Conservation (phyloP, 345 rosid genomes). For the Ailanthus altissimus region DNA sequence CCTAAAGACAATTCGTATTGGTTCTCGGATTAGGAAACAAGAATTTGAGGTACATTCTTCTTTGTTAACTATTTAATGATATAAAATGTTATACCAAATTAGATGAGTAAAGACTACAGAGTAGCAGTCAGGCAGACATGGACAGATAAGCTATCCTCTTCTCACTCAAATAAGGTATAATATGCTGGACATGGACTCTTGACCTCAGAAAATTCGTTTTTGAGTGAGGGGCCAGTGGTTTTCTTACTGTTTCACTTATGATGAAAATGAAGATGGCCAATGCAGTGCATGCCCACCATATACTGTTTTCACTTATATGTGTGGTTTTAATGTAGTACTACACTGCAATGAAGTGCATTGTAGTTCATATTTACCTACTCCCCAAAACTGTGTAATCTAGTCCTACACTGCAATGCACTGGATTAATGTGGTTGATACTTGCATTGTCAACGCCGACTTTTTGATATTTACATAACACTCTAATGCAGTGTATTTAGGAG, state of each 20-base stretch:
- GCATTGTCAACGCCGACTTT: not conserved
- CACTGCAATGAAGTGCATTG: not conserved
- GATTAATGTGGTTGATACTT: not conserved
- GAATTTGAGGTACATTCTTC: conserved; percentile 51
- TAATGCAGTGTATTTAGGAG: not conserved
- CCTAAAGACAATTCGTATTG: conserved; percentile 52
- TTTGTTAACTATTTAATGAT: conserved; percentile 10
- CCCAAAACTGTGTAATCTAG: not conserved
- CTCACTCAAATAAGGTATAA: not conserved
- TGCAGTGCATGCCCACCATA: not conserved
- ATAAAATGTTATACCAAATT: not conserved
- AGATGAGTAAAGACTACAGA: not conserved
- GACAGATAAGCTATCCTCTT: conserved; percentile 1
- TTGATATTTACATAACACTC: too few species aligned
- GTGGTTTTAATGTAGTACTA: not conserved
- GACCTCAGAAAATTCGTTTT: conserved; percentile 6
- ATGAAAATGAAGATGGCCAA: not conserved
- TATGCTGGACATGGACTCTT: conserved; percentile 11
- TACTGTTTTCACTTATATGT: not conserved
- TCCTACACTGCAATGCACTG: not conserved
- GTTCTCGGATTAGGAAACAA: conserved; percentile 55
- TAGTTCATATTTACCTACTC: not conserved
- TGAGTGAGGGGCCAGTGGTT: not conserved
- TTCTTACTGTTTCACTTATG: conserved; percentile 1
- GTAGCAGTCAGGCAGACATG: not conserved